A percentile compares a stretch with the other conserved stretches of the same genome.
Evolutionary conservation across 148 eudicot genomes (phyloP).

Genomic region (Polygonum aviculare): DNA sequence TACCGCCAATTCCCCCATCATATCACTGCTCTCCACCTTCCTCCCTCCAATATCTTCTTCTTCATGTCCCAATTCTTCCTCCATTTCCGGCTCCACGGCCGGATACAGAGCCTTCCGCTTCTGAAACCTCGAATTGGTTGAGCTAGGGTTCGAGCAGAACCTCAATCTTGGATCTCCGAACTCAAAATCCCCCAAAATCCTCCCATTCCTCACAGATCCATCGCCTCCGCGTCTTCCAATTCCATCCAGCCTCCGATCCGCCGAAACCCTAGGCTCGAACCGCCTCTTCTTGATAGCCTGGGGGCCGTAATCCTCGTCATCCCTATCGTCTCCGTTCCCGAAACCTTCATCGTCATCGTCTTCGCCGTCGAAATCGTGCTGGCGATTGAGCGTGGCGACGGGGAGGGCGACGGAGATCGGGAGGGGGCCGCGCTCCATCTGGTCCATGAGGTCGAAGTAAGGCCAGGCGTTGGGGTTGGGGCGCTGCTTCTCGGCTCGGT

Average conservation of each 20-base stretch:
- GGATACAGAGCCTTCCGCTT: conserved; percentile 17
- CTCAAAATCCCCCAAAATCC: conserved; percentile 2
- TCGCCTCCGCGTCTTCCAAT: conserved; percentile 15
- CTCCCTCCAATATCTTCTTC: conserved; percentile 17
- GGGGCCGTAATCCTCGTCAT: conserved; percentile 11
- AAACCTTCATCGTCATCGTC: neutral
- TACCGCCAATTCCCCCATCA: conserved; percentile 36
- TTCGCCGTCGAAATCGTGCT: neutral
- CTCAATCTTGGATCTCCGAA: conserved; percentile 8
- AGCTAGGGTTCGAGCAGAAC: neutral
- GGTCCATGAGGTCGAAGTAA: conserved; percentile 55
- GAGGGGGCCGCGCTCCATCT: conserved; percentile 57
- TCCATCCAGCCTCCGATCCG: conserved; percentile 9
- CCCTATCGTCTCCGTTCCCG: conserved; percentile 5
- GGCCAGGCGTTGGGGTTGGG: conserved; percentile 49
- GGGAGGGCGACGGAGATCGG: conserved; percentile 42
- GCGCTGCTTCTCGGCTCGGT: conserved; percentile 40
- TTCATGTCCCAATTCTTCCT: conserved; percentile 22
- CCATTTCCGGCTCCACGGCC: conserved; percentile 14
- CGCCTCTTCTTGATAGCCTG: neutral
- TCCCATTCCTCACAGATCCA: conserved; percentile 16
- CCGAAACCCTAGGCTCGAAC: neutral
- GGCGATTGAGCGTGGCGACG: conserved; percentile 16
- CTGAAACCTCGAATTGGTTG: conserved; percentile 13
- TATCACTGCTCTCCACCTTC: conserved; percentile 6